These are phyloP conservation scores for Scheffersomyces lignosus DNA, from an alignment of 805 yeast species.

Conservation along the genomic window DNA sequence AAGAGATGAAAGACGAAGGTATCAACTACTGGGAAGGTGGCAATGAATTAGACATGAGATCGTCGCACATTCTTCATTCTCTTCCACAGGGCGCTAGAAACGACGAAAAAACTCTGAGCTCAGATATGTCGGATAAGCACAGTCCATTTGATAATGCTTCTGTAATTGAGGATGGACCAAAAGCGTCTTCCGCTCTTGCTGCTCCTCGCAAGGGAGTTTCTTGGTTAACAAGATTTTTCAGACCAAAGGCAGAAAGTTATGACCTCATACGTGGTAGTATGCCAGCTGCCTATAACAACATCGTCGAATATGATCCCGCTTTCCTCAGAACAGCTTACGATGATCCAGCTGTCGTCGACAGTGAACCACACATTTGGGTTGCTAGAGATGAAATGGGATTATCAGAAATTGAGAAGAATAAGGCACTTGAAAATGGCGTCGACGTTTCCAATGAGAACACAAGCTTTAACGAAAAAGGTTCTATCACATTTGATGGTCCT, in stretches of 20 bases:
- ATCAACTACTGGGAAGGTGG: conserved; percentile 48
- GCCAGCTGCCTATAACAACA: conserved; percentile 43
- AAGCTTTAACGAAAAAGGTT: conserved; percentile 56
- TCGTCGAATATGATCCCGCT: conserved; percentile 41
- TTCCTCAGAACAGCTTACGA: conserved; percentile 46
- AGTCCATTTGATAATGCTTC: conserved; percentile 2
- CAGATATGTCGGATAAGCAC: conserved; percentile 8
- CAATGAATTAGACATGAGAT: conserved; percentile 33
- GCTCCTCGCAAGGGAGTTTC: conserved; percentile 24
- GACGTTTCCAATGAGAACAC: conserved; percentile 61
- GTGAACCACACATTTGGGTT: conserved; percentile 68
- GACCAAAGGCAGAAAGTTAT: conserved; percentile 50
- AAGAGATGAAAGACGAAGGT: conserved; percentile 56
- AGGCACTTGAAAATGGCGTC: conserved; percentile 55
- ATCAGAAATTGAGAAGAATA: conserved; percentile 55
- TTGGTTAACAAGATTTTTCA: conserved; percentile 42
- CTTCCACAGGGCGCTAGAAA: neutral
- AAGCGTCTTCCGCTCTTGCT: conserved; percentile 9
- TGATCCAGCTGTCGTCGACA: conserved; percentile 58
- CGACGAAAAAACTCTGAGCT: conserved; percentile 2
- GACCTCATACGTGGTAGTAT: conserved; percentile 42
- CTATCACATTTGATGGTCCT: conserved; percentile 52
- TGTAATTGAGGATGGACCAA: conserved; percentile 1
- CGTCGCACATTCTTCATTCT: no score
- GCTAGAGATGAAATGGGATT: conserved; percentile 69